Percentiles rank a stretch among this genome's conserved stretches.
Evolutionary conservation across 179 eudicot species (phyloP).

Genomic region (Dionaea muscipula): DNA sequence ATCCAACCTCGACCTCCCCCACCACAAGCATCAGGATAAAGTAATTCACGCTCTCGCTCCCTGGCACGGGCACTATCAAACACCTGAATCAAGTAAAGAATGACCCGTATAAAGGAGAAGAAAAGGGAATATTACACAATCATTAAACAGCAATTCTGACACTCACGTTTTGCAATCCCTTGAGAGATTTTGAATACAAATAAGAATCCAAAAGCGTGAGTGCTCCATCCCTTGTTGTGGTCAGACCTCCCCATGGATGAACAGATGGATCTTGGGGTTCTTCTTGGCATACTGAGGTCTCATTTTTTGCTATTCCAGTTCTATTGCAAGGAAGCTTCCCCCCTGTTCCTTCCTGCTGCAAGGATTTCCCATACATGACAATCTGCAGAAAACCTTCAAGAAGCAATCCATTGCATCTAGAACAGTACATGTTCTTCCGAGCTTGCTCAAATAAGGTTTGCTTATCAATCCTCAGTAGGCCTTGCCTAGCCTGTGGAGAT

Average conservation of each 20-base stretch:
- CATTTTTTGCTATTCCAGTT: too few species aligned
- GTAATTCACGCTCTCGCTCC: conserved; percentile 85
- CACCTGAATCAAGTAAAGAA: conserved; percentile 42
- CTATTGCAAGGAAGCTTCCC: conserved; percentile 31
- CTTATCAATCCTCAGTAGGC: conserved; percentile 71
- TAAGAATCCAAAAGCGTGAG: conserved; percentile 87
- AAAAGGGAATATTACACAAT: conserved; percentile 5
- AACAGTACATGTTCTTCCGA: conserved; percentile 92
- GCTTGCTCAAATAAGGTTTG: conserved; percentile 91
- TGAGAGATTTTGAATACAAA: conserved; percentile 58
- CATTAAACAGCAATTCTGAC: not conserved
- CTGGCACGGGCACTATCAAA: conserved; percentile 94
- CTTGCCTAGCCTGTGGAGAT: conserved; percentile 63
- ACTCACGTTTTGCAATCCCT: conserved; percentile 78
- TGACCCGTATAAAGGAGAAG: conserved; percentile 5
- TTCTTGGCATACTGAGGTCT: conserved; percentile 35
- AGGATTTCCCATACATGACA: conserved; percentile 84
- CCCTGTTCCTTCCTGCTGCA: conserved; percentile 54
- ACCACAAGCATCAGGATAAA: conserved; percentile 99
- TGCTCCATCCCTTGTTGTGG: conserved; percentile 62
- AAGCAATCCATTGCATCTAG: conserved; percentile 91
- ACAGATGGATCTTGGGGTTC: conserved; percentile 85
- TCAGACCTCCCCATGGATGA: conserved; percentile 98
- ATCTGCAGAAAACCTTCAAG: conserved; percentile 92
- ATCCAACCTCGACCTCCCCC: conserved; percentile 99